Conservation (phyloP, 169 alveolate species). For the Cryptosporidium xiaoi region DNA sequence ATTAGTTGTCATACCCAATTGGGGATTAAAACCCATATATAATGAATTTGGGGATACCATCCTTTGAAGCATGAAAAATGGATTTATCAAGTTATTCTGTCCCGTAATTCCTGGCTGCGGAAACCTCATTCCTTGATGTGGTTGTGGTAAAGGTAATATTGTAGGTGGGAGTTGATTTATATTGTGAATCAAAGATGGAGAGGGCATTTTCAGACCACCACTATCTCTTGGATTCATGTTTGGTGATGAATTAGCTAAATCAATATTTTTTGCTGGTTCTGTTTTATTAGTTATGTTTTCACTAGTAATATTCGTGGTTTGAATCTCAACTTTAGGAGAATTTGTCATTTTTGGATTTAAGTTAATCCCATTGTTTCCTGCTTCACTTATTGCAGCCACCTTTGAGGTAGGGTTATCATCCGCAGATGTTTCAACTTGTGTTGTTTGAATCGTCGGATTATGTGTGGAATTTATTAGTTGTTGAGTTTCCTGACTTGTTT, state of each 20-base stretch:
- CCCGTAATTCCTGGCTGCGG: slow-evolving; percentile 35
- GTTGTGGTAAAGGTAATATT: slow-evolving; percentile 1
- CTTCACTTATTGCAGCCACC: neutral
- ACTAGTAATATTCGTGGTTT: neutral
- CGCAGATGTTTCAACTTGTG: neutral
- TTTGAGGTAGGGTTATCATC: neutral
- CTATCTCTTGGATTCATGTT: neutral
- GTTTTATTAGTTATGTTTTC: neutral
- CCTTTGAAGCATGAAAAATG: slow-evolving; percentile 64
- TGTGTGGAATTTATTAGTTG: neutral
- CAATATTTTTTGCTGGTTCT: neutral
- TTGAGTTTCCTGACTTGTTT: neutral
- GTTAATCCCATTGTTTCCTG: neutral
- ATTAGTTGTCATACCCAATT: neutral
- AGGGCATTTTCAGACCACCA: neutral
- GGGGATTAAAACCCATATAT: slow-evolving; percentile 66
- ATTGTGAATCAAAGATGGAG: neutral
- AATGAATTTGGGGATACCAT: slow-evolving; percentile 17
- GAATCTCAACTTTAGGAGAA: slow-evolving; percentile 1
- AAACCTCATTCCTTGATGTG: slow-evolving; percentile 15
- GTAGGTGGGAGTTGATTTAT: neutral
- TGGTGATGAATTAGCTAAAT: neutral
- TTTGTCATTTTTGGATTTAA: neutral
- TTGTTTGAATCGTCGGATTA: neutral
- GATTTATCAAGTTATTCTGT: slow-evolving; percentile 38